Evolutionary conservation across 805 yeast genomes (phyloP).

Genomic region (Starmerella apis): DNA sequence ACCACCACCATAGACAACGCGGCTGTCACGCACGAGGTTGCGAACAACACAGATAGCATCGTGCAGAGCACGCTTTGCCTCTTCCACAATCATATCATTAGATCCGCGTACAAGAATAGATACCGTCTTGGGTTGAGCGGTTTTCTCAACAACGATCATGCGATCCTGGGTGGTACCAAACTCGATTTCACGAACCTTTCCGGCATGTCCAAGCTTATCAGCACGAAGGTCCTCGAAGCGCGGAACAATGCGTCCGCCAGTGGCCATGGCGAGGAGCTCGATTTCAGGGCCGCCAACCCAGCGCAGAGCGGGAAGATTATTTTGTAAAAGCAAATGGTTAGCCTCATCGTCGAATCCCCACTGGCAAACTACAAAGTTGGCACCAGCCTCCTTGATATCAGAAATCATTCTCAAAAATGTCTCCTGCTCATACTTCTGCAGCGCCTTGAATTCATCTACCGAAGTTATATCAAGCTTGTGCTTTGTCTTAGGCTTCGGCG

Average conservation of each 20-base stretch:
- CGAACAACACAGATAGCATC: slow-evolving; percentile 96
- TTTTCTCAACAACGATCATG: slow-evolving; percentile 69
- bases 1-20: slow-evolving; percentile 99
- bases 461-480: slow-evolving; percentile 87
- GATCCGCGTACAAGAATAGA: slow-evolving; percentile 92
- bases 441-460: slow-evolving; percentile 86
- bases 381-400: slow-evolving; percentile 77
- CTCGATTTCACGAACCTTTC: slow-evolving; percentile 72
- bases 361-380: slow-evolving; percentile 93
- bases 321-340: slow-evolving; percentile 77
- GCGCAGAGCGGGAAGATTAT: slow-evolving; percentile 87
- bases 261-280: slow-evolving; percentile 92
- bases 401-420: slow-evolving; percentile 87
- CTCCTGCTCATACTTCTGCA: slow-evolving; percentile 85
- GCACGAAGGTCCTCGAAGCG: slow-evolving; percentile 82
- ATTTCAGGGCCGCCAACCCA: slow-evolving; percentile 99
- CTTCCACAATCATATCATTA: slow-evolving; percentile 95
- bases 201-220: slow-evolving; percentile 81
- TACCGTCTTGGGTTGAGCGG: slow-evolving; percentile 63
- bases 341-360: slow-evolving; percentile 99
- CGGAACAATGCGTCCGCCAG: slow-evolving; percentile 94
- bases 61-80: slow-evolving; percentile 90
- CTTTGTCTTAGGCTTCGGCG: slow-evolving; percentile 98
- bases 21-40: slow-evolving; percentile 79
- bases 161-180: slow-evolving; percentile 95